Evolutionary conservation across 176 grass and related monocot genomes (phyloP).

Genomic region (Phyllostachys edulis): DNA sequence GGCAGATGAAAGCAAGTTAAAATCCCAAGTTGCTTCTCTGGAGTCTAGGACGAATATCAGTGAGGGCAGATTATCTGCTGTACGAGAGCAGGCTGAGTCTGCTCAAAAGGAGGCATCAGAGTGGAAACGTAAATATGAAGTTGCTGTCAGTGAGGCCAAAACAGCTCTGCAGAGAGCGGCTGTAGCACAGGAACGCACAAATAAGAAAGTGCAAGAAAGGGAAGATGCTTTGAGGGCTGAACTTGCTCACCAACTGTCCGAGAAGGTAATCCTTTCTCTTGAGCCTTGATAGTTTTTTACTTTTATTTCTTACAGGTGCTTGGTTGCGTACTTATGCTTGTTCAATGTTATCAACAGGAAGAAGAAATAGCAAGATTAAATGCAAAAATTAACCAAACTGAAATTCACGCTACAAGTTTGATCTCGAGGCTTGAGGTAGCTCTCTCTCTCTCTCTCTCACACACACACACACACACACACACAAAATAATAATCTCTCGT

Average conservation of each 20-base stretch:
- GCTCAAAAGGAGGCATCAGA: constrained; percentile 93
- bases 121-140: constrained; percentile 94
- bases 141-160: constrained; percentile 77
- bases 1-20: constrained; percentile 78
- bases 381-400: constrained; percentile 70
- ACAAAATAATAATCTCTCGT: neutral
- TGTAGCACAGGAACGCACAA: constrained; percentile 87
- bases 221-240: constrained; percentile 81
- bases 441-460: neutral
- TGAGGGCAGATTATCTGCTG: constrained; percentile 88
- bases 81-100: constrained; percentile 88
- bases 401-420: constrained; percentile 71
- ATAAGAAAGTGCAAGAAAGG: constrained; percentile 90
- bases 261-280: constrained; percentile 57
- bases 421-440: constrained; percentile 72
- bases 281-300: neutral
- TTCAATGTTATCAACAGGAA: constrained; percentile 56
- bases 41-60: constrained; percentile 78
- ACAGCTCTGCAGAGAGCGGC: constrained; percentile 85
- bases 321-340: constrained; percentile 19
- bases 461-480: neutral
- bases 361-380: constrained; percentile 76
- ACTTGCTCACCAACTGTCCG: constrained; percentile 71
- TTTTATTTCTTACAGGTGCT: neutral
- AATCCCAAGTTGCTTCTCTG: constrained; percentile 68